phyloP scores from a whole-genome alignment of 106 monocot genomes.

The Dioscorea alata region DNA sequence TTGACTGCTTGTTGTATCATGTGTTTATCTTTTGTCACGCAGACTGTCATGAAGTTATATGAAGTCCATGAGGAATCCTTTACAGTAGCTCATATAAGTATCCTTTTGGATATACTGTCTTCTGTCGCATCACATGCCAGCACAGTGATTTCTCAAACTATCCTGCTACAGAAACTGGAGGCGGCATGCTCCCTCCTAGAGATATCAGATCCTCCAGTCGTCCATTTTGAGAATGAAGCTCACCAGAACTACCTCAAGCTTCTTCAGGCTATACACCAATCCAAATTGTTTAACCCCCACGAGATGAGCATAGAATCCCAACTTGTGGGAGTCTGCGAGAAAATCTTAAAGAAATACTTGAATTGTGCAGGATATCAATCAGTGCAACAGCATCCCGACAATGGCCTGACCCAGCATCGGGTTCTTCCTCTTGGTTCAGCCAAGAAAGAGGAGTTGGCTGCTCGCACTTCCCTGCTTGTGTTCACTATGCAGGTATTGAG shows the following conservation, averaged over 20 bases:
- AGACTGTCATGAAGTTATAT: constrained; percentile 65
- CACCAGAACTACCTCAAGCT: constrained; percentile 64
- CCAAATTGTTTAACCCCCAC: constrained; percentile 23
- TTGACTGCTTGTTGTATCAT: no score
- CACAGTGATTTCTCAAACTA: constrained; percentile 32
- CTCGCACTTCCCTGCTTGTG: constrained; percentile 46
- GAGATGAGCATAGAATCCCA: constrained; percentile 41
- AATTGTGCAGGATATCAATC: constrained; percentile 43
- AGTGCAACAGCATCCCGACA: constrained; percentile 9
- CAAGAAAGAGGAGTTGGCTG: constrained; percentile 83
- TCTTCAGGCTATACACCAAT: constrained; percentile 28
- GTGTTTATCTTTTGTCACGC: background rate
- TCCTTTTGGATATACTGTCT: constrained; percentile 63
- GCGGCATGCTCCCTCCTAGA: constrained; percentile 69
- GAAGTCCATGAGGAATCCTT: constrained; percentile 37
- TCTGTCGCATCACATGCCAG: constrained; percentile 67
- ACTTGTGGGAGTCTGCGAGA: constrained; percentile 50
- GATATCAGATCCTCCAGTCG: constrained; percentile 67
- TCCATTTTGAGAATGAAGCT: constrained; percentile 85
- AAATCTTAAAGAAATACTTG: constrained; percentile 66
- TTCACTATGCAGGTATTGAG: constrained; percentile 40
- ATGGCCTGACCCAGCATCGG: constrained; percentile 29
- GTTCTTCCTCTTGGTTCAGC: constrained; percentile 62
- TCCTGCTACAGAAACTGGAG: constrained; percentile 50
- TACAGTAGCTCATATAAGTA: constrained; percentile 35